Base-by-base conservation (phyloP, 768 basidiomycete species). In the Lactarius tabidus region DNA sequence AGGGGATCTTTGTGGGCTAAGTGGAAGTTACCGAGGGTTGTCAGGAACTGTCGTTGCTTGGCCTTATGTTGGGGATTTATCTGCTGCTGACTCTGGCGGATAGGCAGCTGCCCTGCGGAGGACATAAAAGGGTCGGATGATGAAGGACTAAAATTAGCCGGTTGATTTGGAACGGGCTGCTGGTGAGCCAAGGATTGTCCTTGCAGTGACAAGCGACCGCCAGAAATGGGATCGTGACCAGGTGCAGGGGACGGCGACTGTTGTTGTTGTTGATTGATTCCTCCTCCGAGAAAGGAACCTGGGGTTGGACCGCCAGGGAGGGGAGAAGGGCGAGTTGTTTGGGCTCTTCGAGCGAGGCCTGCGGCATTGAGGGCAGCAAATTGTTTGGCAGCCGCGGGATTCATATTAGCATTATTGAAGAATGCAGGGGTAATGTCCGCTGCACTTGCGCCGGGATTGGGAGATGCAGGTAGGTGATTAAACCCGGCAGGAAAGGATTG, bases 301-400 rank as follows among this genome's bases (percentile, higher is more conserved):
- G 88, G 84, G 76, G 82, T 85, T 84, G 83, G 81, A 80, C 84
- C 84, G 79, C 80, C 77, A 57, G 77, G 72, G 63, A 76, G 73
- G 63, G 79, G 65, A 41, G 75, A 71, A 36, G 73, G 78, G 41
- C 69, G 68, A 23, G 64, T 59, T 75, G 75, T 71, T 71, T 75
- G 68, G 82, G 84, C 72, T 82, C 83, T 65, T 81, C 76, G 80
- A 72, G 84, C 82, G 70, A 84, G 80, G 70, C 80, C 85, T 57
- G 80, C 87, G 60, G 82, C 86, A 70, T 80, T 85, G 69, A 92
- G 83, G 12, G 87, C 87, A 35, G 89, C 88, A 84, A 91, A 89
- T 77, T 93, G 91, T 75, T 91, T 93, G 64, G 87, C 87, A 53
- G 85, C 80, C 58, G 82, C 80, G 65, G 87, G 79, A 75, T 92